phyloP scores from a whole-genome alignment of 1,139 yeast genomes.

The Sugiyamaella castrensis region DNA sequence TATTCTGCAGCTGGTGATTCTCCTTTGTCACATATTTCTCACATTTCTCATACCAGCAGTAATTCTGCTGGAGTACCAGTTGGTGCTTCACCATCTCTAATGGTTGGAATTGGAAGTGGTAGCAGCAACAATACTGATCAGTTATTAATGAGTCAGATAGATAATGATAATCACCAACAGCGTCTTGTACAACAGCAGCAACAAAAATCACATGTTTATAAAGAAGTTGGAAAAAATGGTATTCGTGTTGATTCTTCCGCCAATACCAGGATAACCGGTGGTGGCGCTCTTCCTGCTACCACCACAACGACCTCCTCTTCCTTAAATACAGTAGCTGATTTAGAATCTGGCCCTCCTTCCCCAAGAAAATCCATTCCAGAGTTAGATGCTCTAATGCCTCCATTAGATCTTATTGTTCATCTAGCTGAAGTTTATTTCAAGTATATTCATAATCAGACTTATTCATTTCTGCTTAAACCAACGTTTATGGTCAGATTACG shows the following conservation, averaged over 20 bases:
- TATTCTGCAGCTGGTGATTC: constrained; percentile 4
- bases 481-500: constrained; percentile 35
- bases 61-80: constrained; percentile 7
- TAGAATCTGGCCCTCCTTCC: constrained; percentile 5
- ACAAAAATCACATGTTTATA: neutral
- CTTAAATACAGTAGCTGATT: constrained; percentile 2
- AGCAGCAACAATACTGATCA: neutral
- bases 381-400: constrained; percentile 15
- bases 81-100: neutral
- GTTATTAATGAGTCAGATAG: constrained; percentile 8
- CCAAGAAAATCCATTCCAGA: constrained; percentile 1
- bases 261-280: neutral
- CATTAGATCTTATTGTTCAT: constrained; percentile 28
- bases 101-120: neutral
- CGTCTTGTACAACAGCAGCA: neutral
- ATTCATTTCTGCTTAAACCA: constrained; percentile 38
- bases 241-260: neutral
- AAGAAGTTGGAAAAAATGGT: too few relatives aligned
- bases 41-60: neutral
- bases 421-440: constrained; percentile 35
- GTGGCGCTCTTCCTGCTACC: neutral
- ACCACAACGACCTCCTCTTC: neutral
- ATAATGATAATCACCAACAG: neutral
- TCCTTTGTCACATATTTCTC: constrained; percentile 9
- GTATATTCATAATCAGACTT: constrained; percentile 39